Evolutionary conservation across 2,329 filamentous ascomycete species (phyloP), one percentile per base, ranked within the genome.

Genomic region (Penicillium sp.): DNA sequence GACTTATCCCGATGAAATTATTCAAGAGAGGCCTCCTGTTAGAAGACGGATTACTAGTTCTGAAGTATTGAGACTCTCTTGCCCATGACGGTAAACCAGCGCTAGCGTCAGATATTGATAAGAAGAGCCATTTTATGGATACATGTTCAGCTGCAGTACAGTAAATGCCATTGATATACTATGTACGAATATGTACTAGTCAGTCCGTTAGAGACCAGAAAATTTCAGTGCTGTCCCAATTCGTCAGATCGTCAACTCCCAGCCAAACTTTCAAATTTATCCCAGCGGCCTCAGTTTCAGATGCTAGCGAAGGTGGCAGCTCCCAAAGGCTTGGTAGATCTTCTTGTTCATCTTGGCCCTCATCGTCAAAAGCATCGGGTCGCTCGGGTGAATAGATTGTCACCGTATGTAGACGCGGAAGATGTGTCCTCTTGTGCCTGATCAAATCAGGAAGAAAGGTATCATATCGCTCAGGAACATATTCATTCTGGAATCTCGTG

Each of bases 241-340:
- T 21, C 18, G 28, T 3, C 28, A 7, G 12, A 8, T 29, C 28
- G 10, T 29, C 10, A 16, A 31, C 7, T 53, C 42, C 50, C 15
- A 55, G 38, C 38, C 46, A 49, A 16, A 55, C 43, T 6, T 49
- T 24, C 10, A 55, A 18, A 24, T 47, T 38, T 24, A 56, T 26
- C 13, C 39, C 46, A 28, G 46, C 46, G 4, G 47, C 34, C 36
- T 53, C 43, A 15, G 39, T 43, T 24, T 42, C 47, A 9, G 9
- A 47, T 12, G 43, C 43, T 6, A 53, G 51, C 12, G 31, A 24
- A 41, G 45, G 28, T 7, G 50, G 51, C 23, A 50, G 12, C 5
- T 15, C 24, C 53, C 47, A 53, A 2, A n/a, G 39, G 28, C 26
- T 23, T 1, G 31, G 29, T 10, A 43, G 4, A 23, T 9, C 1